A percentile compares a stretch with the other conserved stretches of the same genome.
These are phyloP conservation scores for Tulasnella sp. DNA, from an alignment of 768 basidiomycete genomes.

Conservation along the genomic window DNA sequence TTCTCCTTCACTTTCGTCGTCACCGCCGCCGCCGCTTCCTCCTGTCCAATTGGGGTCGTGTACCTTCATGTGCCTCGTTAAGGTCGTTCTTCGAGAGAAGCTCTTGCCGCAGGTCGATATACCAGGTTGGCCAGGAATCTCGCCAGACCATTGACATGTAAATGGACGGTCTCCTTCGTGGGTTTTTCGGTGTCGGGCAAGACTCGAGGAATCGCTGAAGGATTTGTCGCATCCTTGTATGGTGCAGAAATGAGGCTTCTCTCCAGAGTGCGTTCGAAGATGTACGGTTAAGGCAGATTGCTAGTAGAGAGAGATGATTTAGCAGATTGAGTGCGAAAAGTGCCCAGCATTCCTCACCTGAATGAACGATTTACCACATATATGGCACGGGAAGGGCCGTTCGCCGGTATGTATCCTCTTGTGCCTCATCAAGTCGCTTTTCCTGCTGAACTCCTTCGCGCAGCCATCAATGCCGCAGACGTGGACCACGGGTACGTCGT, in stretches of 20 bases:
- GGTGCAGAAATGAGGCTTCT: conserved; percentile 90
- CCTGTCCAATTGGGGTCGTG: conserved; percentile 77
- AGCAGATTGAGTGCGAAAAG: background rate
- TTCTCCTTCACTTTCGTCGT: conserved; percentile 19
- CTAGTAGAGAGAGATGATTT: conserved; percentile 47
- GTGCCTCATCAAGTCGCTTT: conserved; percentile 82
- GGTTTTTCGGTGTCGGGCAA: conserved; percentile 88
- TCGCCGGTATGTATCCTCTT: conserved; percentile 91
- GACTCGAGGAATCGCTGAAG: conserved; percentile 88
- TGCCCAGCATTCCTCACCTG: conserved; percentile 56
- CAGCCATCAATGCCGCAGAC: conserved; percentile 56
- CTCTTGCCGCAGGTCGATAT: conserved; percentile 68
- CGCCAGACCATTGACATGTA: conserved; percentile 57
- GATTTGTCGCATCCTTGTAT: conserved; percentile 86
- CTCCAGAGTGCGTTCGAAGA: conserved; percentile 86
- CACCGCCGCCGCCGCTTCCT: background rate
- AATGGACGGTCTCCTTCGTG: conserved; percentile 82
- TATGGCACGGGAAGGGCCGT: conserved; percentile 71
- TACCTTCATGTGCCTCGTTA: conserved; percentile 85
- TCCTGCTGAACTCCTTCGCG: conserved; percentile 77
- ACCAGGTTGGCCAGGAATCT: conserved; percentile 57
- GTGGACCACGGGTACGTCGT: conserved; percentile 6
- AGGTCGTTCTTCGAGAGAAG: conserved; percentile 81
- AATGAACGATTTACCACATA: conserved; percentile 89
- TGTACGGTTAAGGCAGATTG: conserved; percentile 90